A percentile compares a stretch with the other conserved stretches of the same genome.
These are phyloP conservation scores for Dothideomycetidae sp. DNA, from an alignment of 2,329 filamentous ascomycete genomes.

Conservation along the genomic window DNA sequence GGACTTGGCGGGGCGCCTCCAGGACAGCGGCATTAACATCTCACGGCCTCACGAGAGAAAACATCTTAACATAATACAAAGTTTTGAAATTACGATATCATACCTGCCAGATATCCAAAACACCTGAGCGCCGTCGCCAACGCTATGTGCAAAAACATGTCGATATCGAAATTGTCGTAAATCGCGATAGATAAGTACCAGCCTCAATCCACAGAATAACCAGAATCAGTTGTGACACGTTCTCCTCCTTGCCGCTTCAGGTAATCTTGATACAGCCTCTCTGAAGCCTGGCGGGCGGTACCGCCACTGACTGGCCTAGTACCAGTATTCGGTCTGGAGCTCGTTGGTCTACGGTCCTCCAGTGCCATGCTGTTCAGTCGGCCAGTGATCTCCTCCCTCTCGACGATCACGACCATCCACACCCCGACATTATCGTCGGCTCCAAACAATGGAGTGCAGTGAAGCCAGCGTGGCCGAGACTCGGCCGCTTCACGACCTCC, in stretches of 20 bases:
- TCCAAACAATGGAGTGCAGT: slow-evolving; percentile 31
- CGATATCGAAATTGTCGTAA: too few species aligned
- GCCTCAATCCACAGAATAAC: too few species aligned
- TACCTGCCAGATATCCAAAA: too few species aligned
- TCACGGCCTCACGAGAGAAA: too few species aligned
- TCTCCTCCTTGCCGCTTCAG: slow-evolving; percentile 18
- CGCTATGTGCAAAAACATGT: too few species aligned
- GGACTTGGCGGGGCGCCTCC: too few species aligned
- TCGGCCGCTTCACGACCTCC: slow-evolving; percentile 11
- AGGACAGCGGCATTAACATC: not conserved
- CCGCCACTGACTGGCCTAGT: not conserved
- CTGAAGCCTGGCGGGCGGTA: slow-evolving; percentile 16
- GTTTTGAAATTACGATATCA: too few species aligned
- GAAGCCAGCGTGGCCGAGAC: slow-evolving; percentile 28
- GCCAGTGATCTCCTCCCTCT: slow-evolving; percentile 24
- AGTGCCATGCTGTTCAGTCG: slow-evolving; percentile 13
- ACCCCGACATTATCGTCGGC: slow-evolving; percentile 30
- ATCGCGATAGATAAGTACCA: too few species aligned
- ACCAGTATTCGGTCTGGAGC: slow-evolving; percentile 7
- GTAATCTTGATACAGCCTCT: slow-evolving; percentile 25
- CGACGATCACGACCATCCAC: slow-evolving; percentile 35
- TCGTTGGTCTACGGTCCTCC: slow-evolving; percentile 3
- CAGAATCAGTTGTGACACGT: not conserved
- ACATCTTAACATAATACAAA: too few species aligned
- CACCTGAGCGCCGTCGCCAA: too few species aligned